Evolutionary conservation across 331 rosid genomes (phyloP).

Genomic region (Malus hybrid): DNA sequence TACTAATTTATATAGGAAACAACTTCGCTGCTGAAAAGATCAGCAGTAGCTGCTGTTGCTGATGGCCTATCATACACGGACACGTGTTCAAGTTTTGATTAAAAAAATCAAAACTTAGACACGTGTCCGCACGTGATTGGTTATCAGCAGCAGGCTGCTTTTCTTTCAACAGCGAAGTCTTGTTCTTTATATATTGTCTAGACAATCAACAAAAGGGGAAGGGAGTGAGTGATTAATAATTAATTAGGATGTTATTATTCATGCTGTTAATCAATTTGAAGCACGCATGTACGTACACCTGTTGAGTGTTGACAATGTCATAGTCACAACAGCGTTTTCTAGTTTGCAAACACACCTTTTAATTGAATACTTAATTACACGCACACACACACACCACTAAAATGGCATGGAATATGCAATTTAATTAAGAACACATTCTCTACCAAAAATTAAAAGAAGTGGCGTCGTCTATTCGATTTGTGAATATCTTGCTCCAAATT

Average conservation of each 20-base stretch:
- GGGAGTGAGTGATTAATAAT: neutral
- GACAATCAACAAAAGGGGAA: neutral
- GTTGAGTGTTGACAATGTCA: neutral
- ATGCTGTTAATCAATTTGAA: neutral
- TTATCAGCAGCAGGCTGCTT: too few relatives aligned
- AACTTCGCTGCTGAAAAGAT: too few relatives aligned
- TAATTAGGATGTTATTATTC: neutral
- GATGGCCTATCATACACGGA: too few relatives aligned
- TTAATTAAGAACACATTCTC: neutral
- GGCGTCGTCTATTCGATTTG: neutral
- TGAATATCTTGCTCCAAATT: neutral
- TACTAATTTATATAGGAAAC: too few relatives aligned
- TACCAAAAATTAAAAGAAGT: neutral
- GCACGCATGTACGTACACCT: neutral
- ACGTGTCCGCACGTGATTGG: too few relatives aligned
- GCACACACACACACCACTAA: neutral
- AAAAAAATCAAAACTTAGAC: too few relatives aligned
- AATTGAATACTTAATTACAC: neutral
- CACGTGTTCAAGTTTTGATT: too few relatives aligned
- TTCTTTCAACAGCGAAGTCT: too few relatives aligned
- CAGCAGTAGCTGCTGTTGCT: too few relatives aligned
- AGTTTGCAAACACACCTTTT: neutral
- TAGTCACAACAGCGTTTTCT: constrained; percentile 3
- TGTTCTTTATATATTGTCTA: neutral
- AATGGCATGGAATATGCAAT: neutral